Base-by-base conservation (phyloP, 352 stramenopile genomes). In the Globisporangium abappressorium region DNA sequence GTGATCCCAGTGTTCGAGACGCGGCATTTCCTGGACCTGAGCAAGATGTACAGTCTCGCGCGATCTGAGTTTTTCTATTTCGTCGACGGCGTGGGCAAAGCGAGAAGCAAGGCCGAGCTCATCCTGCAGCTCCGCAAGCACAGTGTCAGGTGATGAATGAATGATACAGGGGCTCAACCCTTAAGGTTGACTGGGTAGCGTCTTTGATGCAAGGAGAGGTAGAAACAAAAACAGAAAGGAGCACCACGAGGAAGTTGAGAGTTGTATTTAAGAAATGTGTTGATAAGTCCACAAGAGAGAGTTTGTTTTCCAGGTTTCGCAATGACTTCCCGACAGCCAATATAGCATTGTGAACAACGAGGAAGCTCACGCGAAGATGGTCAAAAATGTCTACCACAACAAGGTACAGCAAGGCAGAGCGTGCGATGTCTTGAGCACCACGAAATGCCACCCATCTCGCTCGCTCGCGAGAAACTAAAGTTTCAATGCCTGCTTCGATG, bases 31-130 rank as follows among this genome's bases (percentile, higher is more conserved):
- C 53, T 93, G 6, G 83, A 89, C 61, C 76, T 91, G 28, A 91
- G 82, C 72, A 89, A 91, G 55, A 73, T 91, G 68, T 93, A 93
- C 72, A 91, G 77, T 20, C 73, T 93, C 12, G 73, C 82, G 28
- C 77, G 81, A 47, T 91, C 85, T 7, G 73, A 87, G 38, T 73
- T 91, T n/a, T 82, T 85, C 38, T 91, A 91, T 57, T 87, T 91
- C 24, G 79, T 90, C 43, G 76, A 88, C 46, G 78, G 76, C 22
- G 71, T 82, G 26, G 80, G 74, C 12, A 66, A 70, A 0, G 57
- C 58, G 22, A 80, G 75, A 14, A 84, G 79, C 61, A 78, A 82
- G 1, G 66, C 68, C 0, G 72, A 73, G 7, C 70, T 91, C 26
- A 70, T 89, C 36, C 64, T 71, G 46, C 80, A 86, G 55, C 61